A percentile compares a stretch with the other conserved stretches of the same genome.
Conservation (phyloP, 228 moss, liverwort and hornwort species). For the Sphagnum magellanicum region DNA sequence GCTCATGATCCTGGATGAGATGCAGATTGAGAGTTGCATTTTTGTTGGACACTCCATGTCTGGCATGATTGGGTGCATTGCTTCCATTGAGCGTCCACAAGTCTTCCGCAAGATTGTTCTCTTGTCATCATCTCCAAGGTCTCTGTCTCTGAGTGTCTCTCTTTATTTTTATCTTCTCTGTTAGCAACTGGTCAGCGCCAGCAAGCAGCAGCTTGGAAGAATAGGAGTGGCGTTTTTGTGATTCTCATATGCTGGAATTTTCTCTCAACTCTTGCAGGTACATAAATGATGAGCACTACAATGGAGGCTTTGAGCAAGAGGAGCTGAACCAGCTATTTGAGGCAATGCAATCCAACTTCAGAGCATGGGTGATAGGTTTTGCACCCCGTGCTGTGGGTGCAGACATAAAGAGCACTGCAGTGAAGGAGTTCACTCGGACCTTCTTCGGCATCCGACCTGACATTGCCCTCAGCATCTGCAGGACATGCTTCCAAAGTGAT, state of each 20-base stretch:
- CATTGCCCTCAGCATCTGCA: conserved; percentile 56
- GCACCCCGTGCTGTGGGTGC: conserved; percentile 46
- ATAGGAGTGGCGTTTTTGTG: no score
- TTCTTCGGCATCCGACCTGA: conserved; percentile 54
- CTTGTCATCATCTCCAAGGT: conserved; percentile 49
- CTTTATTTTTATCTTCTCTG: no score
- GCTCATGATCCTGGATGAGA: conserved; percentile 46
- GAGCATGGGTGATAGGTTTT: conserved; percentile 54
- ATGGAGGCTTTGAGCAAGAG: conserved; percentile 58
- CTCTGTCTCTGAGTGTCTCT: no score
- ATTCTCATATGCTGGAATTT: no score
- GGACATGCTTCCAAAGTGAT: conserved; percentile 47
- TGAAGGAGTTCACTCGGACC: conserved; percentile 58
- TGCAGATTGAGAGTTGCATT: conserved; percentile 35
- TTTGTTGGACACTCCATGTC: conserved; percentile 47
- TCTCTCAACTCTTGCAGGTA: conserved; percentile 18
- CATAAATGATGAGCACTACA: conserved; percentile 48
- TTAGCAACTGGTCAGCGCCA: no score
- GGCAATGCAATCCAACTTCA: conserved; percentile 58
- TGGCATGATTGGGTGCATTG: conserved; percentile 53
- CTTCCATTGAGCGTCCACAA: conserved; percentile 40
- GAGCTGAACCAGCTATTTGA: conserved; percentile 53
- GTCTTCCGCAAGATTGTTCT: conserved; percentile 39
- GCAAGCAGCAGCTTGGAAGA: no score
- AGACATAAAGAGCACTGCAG: conserved; percentile 39